phyloP scores from a whole-genome alignment of 148 eudicot species.

The Cornus controversa region DNA sequence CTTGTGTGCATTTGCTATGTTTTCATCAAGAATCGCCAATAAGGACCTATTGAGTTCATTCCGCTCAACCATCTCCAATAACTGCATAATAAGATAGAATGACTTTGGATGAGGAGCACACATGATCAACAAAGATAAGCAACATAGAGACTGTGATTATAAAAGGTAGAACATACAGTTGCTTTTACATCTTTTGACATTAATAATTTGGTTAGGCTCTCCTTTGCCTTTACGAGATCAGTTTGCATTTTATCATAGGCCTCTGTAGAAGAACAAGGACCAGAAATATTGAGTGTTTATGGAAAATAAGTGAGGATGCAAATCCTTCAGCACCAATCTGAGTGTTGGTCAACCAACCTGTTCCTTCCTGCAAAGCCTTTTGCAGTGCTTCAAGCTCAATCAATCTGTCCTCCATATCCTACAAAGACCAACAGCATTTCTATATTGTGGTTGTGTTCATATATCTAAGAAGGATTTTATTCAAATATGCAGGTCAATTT shows the following conservation, averaged over 20 bases:
- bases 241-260: conserved; percentile 89
- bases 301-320: conserved; percentile 1
- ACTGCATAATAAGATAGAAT: conserved; percentile 41
- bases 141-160: not conserved
- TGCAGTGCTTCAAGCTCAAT: conserved; percentile 78
- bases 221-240: conserved; percentile 69
- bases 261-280: conserved; percentile 45
- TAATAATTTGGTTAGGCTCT: conserved; percentile 64
- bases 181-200: conserved; percentile 72
- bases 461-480: not conserved
- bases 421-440: conserved; percentile 16
- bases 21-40: conserved; percentile 85
- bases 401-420: conserved; percentile 88
- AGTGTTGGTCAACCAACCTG: conserved; percentile 35
- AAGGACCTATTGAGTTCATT: conserved; percentile 75
- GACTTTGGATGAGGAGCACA: not conserved
- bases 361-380: conserved; percentile 77
- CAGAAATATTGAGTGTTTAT: not conserved
- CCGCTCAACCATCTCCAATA: conserved; percentile 80
- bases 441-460: conserved; percentile 6
- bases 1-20: conserved; percentile 71
- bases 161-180: conserved; percentile 52
- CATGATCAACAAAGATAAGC: not conserved
- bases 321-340: not conserved
- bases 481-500: not conserved